phyloP scores from a whole-genome alignment of 805 yeast genomes.

The Metahyphopichia silvanorum region DNA sequence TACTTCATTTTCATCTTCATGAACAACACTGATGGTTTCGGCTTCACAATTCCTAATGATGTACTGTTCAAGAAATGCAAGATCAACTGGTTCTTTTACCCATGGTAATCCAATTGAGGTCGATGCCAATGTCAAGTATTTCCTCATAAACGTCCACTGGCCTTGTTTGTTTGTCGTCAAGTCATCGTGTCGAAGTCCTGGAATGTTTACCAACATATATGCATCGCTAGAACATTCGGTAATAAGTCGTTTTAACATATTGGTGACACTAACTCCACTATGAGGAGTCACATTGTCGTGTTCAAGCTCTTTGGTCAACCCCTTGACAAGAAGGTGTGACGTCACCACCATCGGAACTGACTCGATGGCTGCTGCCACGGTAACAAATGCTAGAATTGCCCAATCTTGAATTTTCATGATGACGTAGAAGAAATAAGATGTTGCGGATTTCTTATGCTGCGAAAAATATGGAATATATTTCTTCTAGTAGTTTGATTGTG shows the following conservation, averaged over 20 bases:
- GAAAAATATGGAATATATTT: not conserved
- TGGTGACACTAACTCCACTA: conserved; percentile 22
- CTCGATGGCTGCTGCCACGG: conserved; percentile 5
- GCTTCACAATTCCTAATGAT: conserved; percentile 53
- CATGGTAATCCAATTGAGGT: conserved; percentile 60
- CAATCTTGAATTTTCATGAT: not conserved
- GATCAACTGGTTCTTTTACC: conserved; percentile 38
- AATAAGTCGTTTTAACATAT: conserved; percentile 31
- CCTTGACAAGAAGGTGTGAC: conserved; percentile 36
- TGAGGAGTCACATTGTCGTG: conserved; percentile 18
- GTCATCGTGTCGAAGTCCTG: conserved; percentile 32
- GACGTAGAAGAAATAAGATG: not conserved
- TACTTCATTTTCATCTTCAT: conserved; percentile 43
- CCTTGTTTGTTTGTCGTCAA: conserved; percentile 26
- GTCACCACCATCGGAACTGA: conserved; percentile 36
- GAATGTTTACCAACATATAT: conserved; percentile 35
- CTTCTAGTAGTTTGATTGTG: too few relatives aligned
- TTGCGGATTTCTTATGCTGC: too few relatives aligned
- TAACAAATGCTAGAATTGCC: not conserved
- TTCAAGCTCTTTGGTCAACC: conserved; percentile 19
- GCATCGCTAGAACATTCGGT: conserved; percentile 39
- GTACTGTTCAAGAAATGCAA: conserved; percentile 39
- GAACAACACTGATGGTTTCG: conserved; percentile 31
- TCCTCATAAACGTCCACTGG: conserved; percentile 47
- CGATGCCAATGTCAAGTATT: conserved; percentile 54